A percentile compares a stretch with the other conserved stretches of the same genome.
phyloP scores from a whole-genome alignment of 1,284 basidiomycete species.

The Sporisorium iseilematis-ciliati region DNA sequence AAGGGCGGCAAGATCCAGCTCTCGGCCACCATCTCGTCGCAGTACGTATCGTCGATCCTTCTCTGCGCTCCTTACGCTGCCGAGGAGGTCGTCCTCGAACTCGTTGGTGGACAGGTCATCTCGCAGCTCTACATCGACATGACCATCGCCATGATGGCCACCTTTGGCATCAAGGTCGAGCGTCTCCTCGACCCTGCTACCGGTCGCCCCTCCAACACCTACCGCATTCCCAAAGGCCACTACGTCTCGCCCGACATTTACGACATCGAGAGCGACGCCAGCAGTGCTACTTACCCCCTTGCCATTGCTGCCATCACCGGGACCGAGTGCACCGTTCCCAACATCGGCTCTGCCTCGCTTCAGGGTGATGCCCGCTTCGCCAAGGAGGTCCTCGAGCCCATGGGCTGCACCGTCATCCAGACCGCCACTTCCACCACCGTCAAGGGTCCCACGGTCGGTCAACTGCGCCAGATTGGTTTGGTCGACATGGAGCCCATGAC shows the following conservation, averaged over 20 bases:
- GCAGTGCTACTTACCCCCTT: slow-evolving; percentile 94
- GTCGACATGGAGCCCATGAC: slow-evolving; percentile 99
- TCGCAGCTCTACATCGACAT: slow-evolving; percentile 99
- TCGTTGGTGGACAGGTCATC: slow-evolving; percentile 92
- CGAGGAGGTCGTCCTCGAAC: slow-evolving; percentile 84
- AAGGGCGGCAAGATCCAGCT: slow-evolving; percentile 86
- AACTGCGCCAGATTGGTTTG: slow-evolving; percentile 84
- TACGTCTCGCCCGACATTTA: slow-evolving; percentile 84
- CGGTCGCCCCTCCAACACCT: slow-evolving; percentile 78
- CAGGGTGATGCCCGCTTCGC: slow-evolving; percentile 98
- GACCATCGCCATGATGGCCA: slow-evolving; percentile 97
- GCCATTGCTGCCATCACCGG: slow-evolving; percentile 97
- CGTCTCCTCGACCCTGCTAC: slow-evolving; percentile 77
- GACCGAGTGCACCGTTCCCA: slow-evolving; percentile 89
- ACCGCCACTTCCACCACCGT: slow-evolving; percentile 92
- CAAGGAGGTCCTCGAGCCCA: slow-evolving; percentile 88
- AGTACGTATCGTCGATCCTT: slow-evolving; percentile 97
- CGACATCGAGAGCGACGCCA: slow-evolving; percentile 94
- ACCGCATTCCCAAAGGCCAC: slow-evolving; percentile 84
- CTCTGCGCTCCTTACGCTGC: slow-evolving; percentile 94
- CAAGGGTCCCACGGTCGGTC: slow-evolving; percentile 84
- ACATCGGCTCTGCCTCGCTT: slow-evolving; percentile 89
- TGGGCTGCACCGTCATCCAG: slow-evolving; percentile 93
- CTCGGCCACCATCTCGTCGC: slow-evolving; percentile 92
- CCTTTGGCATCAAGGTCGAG: slow-evolving; percentile 87